Evolutionary conservation across 352 stramenopile species (phyloP).

Genomic region (Pythium guiyangense): DNA sequence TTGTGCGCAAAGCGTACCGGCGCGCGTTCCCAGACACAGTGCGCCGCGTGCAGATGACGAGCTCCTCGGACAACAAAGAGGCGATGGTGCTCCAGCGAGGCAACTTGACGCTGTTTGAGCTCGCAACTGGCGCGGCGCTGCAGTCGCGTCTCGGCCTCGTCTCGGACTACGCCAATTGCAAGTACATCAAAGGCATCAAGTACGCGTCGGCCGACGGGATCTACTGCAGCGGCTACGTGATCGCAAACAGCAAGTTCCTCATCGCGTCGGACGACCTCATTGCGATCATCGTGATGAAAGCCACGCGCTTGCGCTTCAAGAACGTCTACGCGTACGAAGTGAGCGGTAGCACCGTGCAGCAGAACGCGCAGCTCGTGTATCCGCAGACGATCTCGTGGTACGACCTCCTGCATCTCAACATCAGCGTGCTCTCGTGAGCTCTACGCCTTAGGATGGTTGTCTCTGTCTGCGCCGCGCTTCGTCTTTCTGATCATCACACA

Average conservation of each 20-base stretch:
- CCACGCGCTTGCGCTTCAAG: too few species aligned
- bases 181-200: conserved; percentile 1
- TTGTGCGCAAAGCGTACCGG: conserved; percentile 6
- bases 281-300: conserved; percentile 9
- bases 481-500: too few species aligned
- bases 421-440: too few species aligned
- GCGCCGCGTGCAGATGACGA: too few species aligned
- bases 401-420: too few species aligned
- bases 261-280: conserved; percentile 18
- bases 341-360: not conserved
- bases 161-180: not conserved
- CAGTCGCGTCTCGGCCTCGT: not conserved
- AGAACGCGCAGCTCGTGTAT: not conserved
- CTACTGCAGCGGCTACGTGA: conserved; percentile 22
- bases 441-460: too few species aligned
- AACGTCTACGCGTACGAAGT: conserved; percentile 8
- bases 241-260: conserved; percentile 23
- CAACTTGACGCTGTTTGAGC: conserved; percentile 18
- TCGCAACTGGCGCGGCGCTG: conserved; percentile 5
- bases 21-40: not conserved
- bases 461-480: too few species aligned
- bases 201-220: not conserved
- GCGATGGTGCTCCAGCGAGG: not conserved
- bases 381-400: too few species aligned
- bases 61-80: too few species aligned